Evolutionary conservation across 1,284 basidiomycete species (phyloP), one percentile per base, ranked within the genome.

Genomic region (Phaffia rhodozyma): DNA sequence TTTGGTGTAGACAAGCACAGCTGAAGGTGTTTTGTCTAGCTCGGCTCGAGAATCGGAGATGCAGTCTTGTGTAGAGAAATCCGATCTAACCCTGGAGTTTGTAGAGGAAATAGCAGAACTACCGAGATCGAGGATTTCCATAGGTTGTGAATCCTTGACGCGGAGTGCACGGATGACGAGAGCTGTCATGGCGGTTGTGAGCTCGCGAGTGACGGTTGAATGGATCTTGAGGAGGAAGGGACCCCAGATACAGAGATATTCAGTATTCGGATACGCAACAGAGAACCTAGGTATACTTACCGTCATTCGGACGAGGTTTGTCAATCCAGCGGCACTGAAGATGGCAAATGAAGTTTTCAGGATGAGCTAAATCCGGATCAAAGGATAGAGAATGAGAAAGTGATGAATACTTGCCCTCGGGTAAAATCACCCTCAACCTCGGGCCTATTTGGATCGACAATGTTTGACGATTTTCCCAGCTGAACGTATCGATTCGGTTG

Each of bases 401-500:
- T 43, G 54, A 25, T 20, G n/a, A 16, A 20, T 25, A 60, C 61
- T 56, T 34, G 50, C 61, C 61, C 61, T 63, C 61, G 49, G 32
- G 61, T 63, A 11, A 58, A 58, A 43, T 63, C 61, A n/a, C 21
- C 50, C 16, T 27, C 61, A 20, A 47, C 55, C 20, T n/a, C 38
- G 1, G 38, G 32, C 29, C 21, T n/a, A 9, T 30, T 13, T 2
- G 18, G 48, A 6, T 32, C 30, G 3, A 20, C 25, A 30, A 29
- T 49, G 43, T 21, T 21, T 18, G 43, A 43, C 29, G 47, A 58
- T n/a, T 29, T 34, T 50, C 25, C 50, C 16, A 63, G 51, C 25
- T 59, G 62, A 18, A 65, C 66, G 38, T 67, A 67, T 21, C 62
- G 58, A 51, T 67, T 67, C 11, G 66, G 66, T 34, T 67, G 58